phyloP scores from a whole-genome alignment of 2,329 filamentous ascomycete genomes.

The Aspergillus sp. region DNA sequence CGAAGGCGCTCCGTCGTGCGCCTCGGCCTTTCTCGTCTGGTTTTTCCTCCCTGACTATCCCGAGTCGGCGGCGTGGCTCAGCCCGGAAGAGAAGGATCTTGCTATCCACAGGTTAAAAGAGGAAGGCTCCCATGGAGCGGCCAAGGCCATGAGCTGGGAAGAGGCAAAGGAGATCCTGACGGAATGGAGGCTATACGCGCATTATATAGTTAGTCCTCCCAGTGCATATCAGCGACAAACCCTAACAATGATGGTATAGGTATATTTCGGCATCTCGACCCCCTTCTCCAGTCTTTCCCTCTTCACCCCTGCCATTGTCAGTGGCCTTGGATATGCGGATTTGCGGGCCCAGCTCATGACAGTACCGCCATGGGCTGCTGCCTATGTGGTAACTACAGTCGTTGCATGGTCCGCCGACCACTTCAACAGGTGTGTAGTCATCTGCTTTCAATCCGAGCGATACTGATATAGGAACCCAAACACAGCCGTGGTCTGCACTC shows the following conservation, averaged over 20 bases:
- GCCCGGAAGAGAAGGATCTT: slow-evolving; percentile 46
- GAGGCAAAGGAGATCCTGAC: slow-evolving; percentile 52
- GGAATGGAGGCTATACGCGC: slow-evolving; percentile 56
- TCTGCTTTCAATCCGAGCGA: not conserved
- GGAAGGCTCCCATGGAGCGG: slow-evolving; percentile 44
- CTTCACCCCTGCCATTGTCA: slow-evolving; percentile 67
- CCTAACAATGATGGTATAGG: slow-evolving; percentile 28
- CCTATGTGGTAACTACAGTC: slow-evolving; percentile 55
- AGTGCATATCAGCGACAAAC: not conserved
- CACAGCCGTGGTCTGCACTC: slow-evolving; percentile 53
- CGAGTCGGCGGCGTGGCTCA: slow-evolving; percentile 51
- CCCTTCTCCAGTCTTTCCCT: slow-evolving; percentile 62
- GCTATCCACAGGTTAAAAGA: slow-evolving; percentile 44
- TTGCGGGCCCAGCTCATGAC: slow-evolving; percentile 67
- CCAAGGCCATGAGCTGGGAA: slow-evolving; percentile 49
- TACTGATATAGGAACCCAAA: slow-evolving; percentile 22
- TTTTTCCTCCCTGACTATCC: slow-evolving; percentile 54
- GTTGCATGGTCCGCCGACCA: slow-evolving; percentile 64
- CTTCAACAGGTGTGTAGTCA: slow-evolving; percentile 38
- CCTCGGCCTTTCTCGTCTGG: slow-evolving; percentile 45
- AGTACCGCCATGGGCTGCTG: slow-evolving; percentile 65
- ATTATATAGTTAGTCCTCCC: slow-evolving; percentile 43
- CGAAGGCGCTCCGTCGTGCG: slow-evolving; percentile 44
- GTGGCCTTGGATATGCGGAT: slow-evolving; percentile 57
- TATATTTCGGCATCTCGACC: slow-evolving; percentile 55